Base-by-base conservation (phyloP, 139 green algal genomes). In the Ettlia oleoabundans region DNA sequence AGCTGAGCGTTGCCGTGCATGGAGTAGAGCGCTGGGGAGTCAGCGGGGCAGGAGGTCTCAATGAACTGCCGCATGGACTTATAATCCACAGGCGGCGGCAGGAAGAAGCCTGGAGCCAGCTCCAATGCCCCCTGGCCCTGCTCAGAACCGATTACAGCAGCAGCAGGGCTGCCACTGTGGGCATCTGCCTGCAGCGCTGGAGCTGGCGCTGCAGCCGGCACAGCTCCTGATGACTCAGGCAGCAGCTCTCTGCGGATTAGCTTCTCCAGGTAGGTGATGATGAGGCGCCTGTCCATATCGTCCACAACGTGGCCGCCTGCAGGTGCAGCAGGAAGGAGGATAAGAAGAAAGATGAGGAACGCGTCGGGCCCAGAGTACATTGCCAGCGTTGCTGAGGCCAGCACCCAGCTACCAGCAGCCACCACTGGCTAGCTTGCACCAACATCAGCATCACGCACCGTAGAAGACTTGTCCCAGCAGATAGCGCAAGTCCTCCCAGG, bases 391-490 rank as follows among this genome's bases (percentile, higher is more conserved):
- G n/a, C n/a, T n/a, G n/a, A n/a, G n/a, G n/a, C n/a, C n/a, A n/a
- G n/a, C n/a, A n/a, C n/a, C n/a, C n/a, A n/a, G n/a, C n/a, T n/a
- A n/a, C n/a, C n/a, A n/a, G n/a, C n/a, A n/a, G n/a, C n/a, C n/a
- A n/a, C n/a, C n/a, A n/a, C n/a, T n/a, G n/a, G n/a, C n/a, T n/a
- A n/a, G n/a, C n/a, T n/a, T n/a, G n/a, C n/a, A n/a, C n/a, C 47
- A 58, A 58, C 47, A 58, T 24, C 47, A 10, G 15, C 47, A 58
- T 58, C 47, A 58, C 13, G 47, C 47, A 76, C 69, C 73, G 15
- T 80, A 98, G 92, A 98, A 97, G 84, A 98, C 98, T 86, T 98
- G 94, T 30, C 95, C 95, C 88, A 97, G 93, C 76, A 98, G 95
- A 90, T 98, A 98, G 9, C 93, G 82, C 81, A 96, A 88, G 74